phyloP scores from a whole-genome alignment of 768 basidiomycete species.

The Coprinellus aureogranulatus region DNA sequence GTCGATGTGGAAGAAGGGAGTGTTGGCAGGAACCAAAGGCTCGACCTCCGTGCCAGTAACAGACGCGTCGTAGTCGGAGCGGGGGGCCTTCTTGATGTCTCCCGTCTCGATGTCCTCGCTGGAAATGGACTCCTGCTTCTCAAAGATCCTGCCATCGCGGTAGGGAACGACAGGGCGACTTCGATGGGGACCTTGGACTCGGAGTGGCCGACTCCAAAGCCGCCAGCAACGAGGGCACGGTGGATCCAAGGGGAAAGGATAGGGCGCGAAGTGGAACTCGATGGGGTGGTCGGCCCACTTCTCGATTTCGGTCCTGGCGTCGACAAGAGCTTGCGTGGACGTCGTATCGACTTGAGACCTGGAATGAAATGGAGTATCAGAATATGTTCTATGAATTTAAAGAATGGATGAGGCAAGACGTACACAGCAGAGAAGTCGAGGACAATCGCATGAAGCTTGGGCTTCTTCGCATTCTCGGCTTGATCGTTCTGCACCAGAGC shows the following conservation, averaged over 20 bases:
- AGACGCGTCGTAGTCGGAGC: constrained; percentile 6
- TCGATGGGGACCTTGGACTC: constrained; percentile 48
- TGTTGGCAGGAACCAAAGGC: constrained; percentile 49
- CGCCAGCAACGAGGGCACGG: constrained; percentile 83
- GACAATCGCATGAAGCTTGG: constrained; percentile 79
- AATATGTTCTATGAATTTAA: no score
- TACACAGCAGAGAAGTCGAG: constrained; percentile 87
- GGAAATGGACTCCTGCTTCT: constrained; percentile 17
- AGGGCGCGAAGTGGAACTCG: constrained; percentile 94
- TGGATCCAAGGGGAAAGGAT: constrained; percentile 93
- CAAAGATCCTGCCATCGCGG: constrained; percentile 36
- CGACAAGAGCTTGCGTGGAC: constrained; percentile 85
- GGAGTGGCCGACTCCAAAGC: constrained; percentile 75
- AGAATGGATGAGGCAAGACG: constrained; percentile 28
- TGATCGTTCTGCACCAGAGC: constrained; percentile 46
- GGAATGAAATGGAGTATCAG: no score
- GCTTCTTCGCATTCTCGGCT: constrained; percentile 51
- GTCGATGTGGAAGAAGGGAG: constrained; percentile 93
- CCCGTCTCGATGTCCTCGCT: constrained; percentile 28
- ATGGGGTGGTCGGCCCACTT: constrained; percentile 77
- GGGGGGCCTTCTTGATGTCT: constrained; percentile 30
- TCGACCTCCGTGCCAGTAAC: constrained; percentile 22
- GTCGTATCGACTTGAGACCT: constrained; percentile 91
- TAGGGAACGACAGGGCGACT: constrained; percentile 77
- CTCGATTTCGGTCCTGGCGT: constrained; percentile 84